Evolutionary conservation across 2,329 filamentous ascomycete genomes (phyloP), one percentile per base, ranked within the genome.

Genomic region (Penicillium sp.): DNA sequence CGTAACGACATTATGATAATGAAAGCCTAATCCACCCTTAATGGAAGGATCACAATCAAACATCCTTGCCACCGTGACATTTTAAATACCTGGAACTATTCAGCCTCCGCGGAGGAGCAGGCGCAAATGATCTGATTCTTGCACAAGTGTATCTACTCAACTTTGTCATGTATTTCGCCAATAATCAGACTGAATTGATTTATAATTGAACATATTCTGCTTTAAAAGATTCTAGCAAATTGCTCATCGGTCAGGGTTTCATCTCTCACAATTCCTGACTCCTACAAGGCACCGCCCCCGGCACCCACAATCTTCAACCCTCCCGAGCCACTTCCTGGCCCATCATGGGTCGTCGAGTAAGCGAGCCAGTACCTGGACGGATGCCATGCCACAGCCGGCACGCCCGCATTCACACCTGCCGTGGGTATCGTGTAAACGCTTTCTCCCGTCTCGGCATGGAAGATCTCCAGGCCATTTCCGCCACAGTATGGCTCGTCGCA

Each of bases 341-440:
- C 66, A 57, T 75, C 73, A 13, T 68, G 65, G 33, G 70, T 71
- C 8, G 67, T 67, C 32, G 73, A 74, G 58, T 75, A 76, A 7
- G 74, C 74, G 50, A 76, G 54, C 69, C 71, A 75, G 52, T 76
- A 76, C 29, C 72, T 62, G 43, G 66, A 72, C 3, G 74, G 74
- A 64, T 76, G 74, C 74, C 74, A 76, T 29, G 71, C 73, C 26
- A 76, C 73, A 40, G 71, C 73, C 3, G 70, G 73, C 18, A 75
- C 67, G 18, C 68, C 68, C 27, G 64, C 61, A 49, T 67, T 67
- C 37, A 49, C 50, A 3, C 67, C 63, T 2, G 67, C 62, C 4
- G 68, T 70, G 5, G 70, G 63, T 27, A 76, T 66, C 8, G 71
- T 75, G 48, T 73, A 69, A 4, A 76, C 71, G 33, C 67, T 72